A percentile compares a stretch with the other conserved stretches of the same genome.
phyloP scores from a whole-genome alignment of 1,284 basidiomycete species.

The Puccinia coronata region DNA sequence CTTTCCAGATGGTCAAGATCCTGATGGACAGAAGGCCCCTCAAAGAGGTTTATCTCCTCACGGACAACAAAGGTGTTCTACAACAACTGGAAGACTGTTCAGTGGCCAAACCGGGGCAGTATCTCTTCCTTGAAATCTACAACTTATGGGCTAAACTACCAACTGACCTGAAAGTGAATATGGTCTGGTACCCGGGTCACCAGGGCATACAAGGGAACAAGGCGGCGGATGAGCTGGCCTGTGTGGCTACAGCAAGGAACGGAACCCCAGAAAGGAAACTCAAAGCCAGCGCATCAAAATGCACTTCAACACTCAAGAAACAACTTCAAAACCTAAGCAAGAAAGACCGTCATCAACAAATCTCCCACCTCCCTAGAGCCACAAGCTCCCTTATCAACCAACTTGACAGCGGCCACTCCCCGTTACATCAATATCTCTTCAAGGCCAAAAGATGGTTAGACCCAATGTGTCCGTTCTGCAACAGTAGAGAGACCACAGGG shows the following conservation, averaged over 20 bases:
- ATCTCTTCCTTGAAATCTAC: not conserved
- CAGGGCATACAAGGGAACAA: not conserved
- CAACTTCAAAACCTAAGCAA: too few species aligned
- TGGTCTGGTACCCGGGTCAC: constrained; percentile 1
- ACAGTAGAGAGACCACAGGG: not conserved
- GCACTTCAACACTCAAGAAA: too few species aligned
- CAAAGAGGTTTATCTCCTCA: not conserved
- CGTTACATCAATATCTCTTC: not conserved
- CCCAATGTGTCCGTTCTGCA: not conserved
- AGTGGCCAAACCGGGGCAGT: not conserved
- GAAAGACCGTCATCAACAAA: too few species aligned
- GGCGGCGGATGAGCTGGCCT: not conserved
- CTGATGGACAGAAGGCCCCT: not conserved
- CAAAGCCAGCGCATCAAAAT: not conserved
- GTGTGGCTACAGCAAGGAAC: not conserved
- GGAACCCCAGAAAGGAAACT: not conserved
- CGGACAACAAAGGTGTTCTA: not conserved
- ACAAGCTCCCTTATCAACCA: not conserved
- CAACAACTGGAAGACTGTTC: not conserved
- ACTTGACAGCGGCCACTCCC: not conserved
- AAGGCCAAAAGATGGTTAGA: not conserved
- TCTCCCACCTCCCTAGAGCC: not conserved
- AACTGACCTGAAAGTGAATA: not conserved
- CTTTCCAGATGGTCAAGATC: not conserved
- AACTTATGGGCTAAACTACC: not conserved